These are phyloP conservation scores for Aspergillus diversus DNA, from an alignment of 495 filamentous ascomycete genomes.

Conservation along the genomic window DNA sequence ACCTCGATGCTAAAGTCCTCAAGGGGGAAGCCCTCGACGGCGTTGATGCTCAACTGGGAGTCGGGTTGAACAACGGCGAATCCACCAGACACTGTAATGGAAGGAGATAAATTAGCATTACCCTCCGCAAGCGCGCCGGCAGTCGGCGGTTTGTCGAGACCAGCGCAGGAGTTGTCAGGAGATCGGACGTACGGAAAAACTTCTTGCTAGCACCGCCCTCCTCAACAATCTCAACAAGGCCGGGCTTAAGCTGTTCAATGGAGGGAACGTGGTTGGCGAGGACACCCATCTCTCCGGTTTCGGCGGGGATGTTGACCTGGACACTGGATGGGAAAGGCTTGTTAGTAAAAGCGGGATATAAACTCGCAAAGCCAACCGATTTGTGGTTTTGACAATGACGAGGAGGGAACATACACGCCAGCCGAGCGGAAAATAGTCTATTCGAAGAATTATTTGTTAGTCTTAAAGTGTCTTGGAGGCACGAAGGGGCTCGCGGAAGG, in stretches of 20 bases:
- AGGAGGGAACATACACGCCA: conserved; percentile 65
- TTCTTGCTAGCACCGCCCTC: conserved; percentile 92
- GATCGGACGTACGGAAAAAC: conserved; percentile 85
- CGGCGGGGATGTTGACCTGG: conserved; percentile 98
- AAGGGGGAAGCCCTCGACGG: conserved; percentile 89
- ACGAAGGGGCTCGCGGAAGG: conserved; percentile 9
- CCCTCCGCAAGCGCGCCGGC: background rate
- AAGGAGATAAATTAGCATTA: conserved; percentile 25
- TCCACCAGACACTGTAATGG: conserved; percentile 80
- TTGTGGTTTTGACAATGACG: conserved; percentile 7
- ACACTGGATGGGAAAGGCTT: conserved; percentile 60
- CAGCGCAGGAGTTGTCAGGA: conserved; percentile 19
- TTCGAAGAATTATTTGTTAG: conserved; percentile 29
- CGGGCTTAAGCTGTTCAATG: conserved; percentile 98
- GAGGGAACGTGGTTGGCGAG: conserved; percentile 98
- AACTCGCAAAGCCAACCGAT: conserved; percentile 14
- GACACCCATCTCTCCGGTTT: conserved; percentile 98
- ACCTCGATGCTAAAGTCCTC: conserved; percentile 94
- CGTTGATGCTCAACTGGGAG: conserved; percentile 95
- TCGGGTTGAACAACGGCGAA: conserved; percentile 96
- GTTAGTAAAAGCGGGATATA: conserved; percentile 38
- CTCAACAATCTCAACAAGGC: conserved; percentile 93
- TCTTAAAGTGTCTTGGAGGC: conserved; percentile 2
- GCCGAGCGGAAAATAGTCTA: conserved; percentile 76
- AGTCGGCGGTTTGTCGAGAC: conserved; percentile 5